A percentile compares a stretch with the other conserved stretches of the same genome.
Conservation (phyloP, 2,329 filamentous ascomycete species). For the Cercospora sp. region DNA sequence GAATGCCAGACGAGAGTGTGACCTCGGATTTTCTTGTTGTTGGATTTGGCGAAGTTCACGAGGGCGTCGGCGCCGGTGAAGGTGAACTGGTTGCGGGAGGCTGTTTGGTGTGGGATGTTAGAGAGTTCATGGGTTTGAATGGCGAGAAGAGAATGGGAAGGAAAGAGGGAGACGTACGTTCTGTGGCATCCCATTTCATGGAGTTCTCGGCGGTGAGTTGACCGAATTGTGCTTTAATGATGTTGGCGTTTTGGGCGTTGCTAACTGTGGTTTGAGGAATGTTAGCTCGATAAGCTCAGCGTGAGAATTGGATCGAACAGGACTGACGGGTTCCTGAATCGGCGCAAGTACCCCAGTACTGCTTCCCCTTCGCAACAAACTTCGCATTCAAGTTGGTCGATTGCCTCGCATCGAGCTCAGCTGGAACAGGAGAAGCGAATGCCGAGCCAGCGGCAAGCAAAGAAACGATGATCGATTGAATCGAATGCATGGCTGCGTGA, state of each 20-base stretch:
- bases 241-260: conserved; percentile 52
- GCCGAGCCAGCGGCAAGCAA: background rate
- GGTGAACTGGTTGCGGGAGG: conserved; percentile 50
- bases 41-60: conserved; percentile 57
- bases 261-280: conserved; percentile 37
- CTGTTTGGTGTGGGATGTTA: too few species aligned
- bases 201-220: conserved; percentile 66
- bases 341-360: conserved; percentile 59
- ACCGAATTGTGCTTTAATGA: conserved; percentile 63
- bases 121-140: too few species aligned
- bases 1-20: conserved; percentile 67
- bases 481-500: background rate
- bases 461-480: background rate
- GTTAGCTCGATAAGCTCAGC: background rate
- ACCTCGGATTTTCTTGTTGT: conserved; percentile 62
- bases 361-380: conserved; percentile 64
- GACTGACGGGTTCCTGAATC: conserved; percentile 51
- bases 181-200: conserved; percentile 66
- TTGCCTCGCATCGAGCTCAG: background rate
- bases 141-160: too few species aligned
- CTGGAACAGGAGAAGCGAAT: background rate
- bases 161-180: conserved; percentile 39
- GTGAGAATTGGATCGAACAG: accelerated
- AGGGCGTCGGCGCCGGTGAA: conserved; percentile 60
- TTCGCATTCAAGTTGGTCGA: conserved; percentile 53